Conservation (phyloP, 2,329 filamentous ascomycete species). For the Exophiala xenobiotica region DNA sequence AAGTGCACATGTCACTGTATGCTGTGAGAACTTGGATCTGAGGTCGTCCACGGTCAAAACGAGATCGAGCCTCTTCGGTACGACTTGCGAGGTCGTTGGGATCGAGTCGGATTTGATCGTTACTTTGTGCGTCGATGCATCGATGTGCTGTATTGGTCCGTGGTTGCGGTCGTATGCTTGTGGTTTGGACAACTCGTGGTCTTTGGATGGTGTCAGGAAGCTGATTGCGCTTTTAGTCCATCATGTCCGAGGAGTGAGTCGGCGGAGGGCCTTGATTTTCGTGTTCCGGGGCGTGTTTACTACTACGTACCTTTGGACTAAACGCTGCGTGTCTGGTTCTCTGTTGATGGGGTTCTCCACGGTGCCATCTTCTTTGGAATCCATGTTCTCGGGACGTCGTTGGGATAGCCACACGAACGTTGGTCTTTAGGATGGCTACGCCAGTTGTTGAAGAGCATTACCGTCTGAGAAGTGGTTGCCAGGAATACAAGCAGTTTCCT, state of each 20-base stretch:
- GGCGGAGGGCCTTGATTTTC: no score
- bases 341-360: constrained; percentile 34
- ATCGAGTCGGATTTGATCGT: constrained; percentile 33
- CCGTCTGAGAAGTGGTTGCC: background rate
- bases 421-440: no score
- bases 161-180: constrained; percentile 58
- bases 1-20: constrained; percentile 55
- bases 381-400: constrained; percentile 1
- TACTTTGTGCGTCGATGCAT: constrained; percentile 39
- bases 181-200: background rate
- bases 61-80: constrained; percentile 41
- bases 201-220: background rate
- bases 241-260: background rate
- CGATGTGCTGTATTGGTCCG: constrained; percentile 49
- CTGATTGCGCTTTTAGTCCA: background rate
- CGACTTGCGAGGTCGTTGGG: constrained; percentile 23
- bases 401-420: background rate
- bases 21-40: constrained; percentile 48
- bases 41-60: constrained; percentile 50
- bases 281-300: background rate
- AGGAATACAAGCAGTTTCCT: no score
- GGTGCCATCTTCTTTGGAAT: constrained; percentile 19
- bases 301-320: constrained; percentile 18
- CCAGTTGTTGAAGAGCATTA: background rate
- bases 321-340: constrained; percentile 32